Base-by-base conservation (phyloP, 148 eudicot genomes). In the Chenopodium formosanum region DNA sequence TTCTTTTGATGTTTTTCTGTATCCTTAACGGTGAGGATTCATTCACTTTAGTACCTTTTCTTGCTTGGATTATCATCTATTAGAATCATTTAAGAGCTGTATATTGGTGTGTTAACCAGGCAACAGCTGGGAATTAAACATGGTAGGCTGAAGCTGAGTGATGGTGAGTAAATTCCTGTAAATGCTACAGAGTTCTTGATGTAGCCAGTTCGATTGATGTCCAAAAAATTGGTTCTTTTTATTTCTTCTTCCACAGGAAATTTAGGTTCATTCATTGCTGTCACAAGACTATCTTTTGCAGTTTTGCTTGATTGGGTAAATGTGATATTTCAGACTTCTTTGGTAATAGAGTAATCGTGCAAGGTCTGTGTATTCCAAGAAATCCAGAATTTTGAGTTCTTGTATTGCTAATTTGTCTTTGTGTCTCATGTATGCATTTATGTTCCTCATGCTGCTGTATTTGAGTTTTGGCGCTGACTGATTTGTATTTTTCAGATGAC, bases 401-500 rank as follows among this genome's bases (percentile, higher is more conserved):
- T 58, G 19, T 75, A 17, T 47, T 50, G 53, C 14, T 50, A 50
- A 50, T 50, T 50, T 50, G 53, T 50, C 14, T 9, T 50, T 84
- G 56, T 72, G 62, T 62, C 40, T 56, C 66, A 6, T 67, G 67
- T 34, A 1, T 48, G 56, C 50, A n/a, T 47, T 53, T 11, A 5
- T 50, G 67, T 5, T 75, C 32, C 17, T 71, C 22, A 50, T 77
- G 70, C 40, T 34, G 56, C 73, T 75, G 27, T 79, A 23, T 4
- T 66, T 32, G 31, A 64, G 23, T 62, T 74, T 40, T 48, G 31
- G 32, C 13, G 27, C 56, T 66, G 27, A 58, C 27, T 73, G 73
- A 4, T 50, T 83, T 40, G 34, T 53, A 19, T 78, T 53, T 72
- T 89, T 86, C 93, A 94, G 98, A 93, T 90, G 98, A 94, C 83